A percentile compares a stretch with the other conserved stretches of the same genome.
Evolutionary conservation across 352 stramenopile species (phyloP).

Genomic region (Globisporangium nodosum): DNA sequence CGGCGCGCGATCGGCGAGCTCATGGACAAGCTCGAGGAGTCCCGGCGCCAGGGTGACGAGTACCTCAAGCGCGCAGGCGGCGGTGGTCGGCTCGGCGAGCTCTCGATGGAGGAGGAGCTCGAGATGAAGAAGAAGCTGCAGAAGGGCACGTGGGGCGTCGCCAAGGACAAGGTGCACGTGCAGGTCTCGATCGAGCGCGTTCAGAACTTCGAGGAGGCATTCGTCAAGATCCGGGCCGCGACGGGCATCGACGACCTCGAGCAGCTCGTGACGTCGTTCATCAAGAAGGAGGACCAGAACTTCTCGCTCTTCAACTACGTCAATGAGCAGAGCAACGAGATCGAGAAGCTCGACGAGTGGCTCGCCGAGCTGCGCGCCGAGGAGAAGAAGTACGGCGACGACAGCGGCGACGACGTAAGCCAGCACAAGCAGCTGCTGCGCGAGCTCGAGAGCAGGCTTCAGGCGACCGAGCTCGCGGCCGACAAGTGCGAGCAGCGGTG

Average conservation of each 20-base stretch:
- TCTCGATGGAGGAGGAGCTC: slow-evolving; percentile 53
- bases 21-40: slow-evolving; percentile 59
- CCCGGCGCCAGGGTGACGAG: slow-evolving; percentile 33
- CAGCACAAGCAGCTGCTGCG: slow-evolving; percentile 88
- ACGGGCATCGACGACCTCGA: slow-evolving; percentile 92
- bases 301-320: slow-evolving; percentile 96
- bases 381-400: slow-evolving; percentile 80
- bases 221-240: slow-evolving; percentile 91
- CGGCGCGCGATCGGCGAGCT: slow-evolving; percentile 48
- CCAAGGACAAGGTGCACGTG: slow-evolving; percentile 85
- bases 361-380: slow-evolving; percentile 70
- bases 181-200: slow-evolving; percentile 88
- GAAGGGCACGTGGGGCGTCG: slow-evolving; percentile 73
- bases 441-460: slow-evolving; percentile 84
- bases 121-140: slow-evolving; percentile 73
- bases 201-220: slow-evolving; percentile 95
- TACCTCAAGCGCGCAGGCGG: slow-evolving; percentile 14
- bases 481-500: slow-evolving; percentile 90
- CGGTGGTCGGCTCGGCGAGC: slow-evolving; percentile 27
- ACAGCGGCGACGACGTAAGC: slow-evolving; percentile 78
- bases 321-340: slow-evolving; percentile 93
- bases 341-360: slow-evolving; percentile 89
- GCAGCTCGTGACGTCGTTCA: slow-evolving; percentile 90
- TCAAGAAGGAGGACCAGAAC: slow-evolving; percentile 96
- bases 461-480: slow-evolving; percentile 69